Conservation (phyloP, 2,329 filamentous ascomycete genomes). For the Elsinoe australis region DNA sequence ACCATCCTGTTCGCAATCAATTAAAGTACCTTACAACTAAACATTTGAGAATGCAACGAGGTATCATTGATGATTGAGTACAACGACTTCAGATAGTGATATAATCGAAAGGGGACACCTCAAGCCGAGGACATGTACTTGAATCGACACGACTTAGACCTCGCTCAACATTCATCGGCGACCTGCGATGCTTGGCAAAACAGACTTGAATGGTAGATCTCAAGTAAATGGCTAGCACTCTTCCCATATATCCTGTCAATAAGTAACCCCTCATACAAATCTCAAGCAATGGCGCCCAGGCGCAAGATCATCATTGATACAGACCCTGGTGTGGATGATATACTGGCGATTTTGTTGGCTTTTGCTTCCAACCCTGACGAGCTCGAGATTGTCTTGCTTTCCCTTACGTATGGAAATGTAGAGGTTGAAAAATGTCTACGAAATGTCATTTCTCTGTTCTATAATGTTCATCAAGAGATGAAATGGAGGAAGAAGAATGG, state of each 20-base stretch:
- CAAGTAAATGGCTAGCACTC: no score
- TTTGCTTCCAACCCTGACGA: constrained; percentile 75
- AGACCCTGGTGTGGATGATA: constrained; percentile 71
- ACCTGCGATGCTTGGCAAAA: neutral
- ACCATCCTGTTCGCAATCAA: no score
- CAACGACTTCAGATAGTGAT: no score
- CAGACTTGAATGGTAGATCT: no score
- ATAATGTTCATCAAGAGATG: constrained; percentile 82
- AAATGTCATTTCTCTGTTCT: constrained; percentile 84
- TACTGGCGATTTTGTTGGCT: constrained; percentile 79
- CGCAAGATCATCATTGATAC: constrained; percentile 75
- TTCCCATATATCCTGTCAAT: neutral
- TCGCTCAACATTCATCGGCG: no score
- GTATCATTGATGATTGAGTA: no score
- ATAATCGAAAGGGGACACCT: no score
- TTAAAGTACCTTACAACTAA: no score
- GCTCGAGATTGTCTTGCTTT: constrained; percentile 76
- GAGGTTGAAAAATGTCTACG: constrained; percentile 76
- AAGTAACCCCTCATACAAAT: no score
- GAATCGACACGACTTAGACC: no score
- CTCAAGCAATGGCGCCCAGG: constrained; percentile 37
- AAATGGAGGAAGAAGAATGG: constrained; percentile 69
- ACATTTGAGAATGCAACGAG: no score
- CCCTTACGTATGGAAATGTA: constrained; percentile 90
- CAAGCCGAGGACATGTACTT: no score